These are phyloP conservation scores for Ceratobasidium sp. DNA, from an alignment of 1,284 basidiomycete genomes.

Conservation along the genomic window DNA sequence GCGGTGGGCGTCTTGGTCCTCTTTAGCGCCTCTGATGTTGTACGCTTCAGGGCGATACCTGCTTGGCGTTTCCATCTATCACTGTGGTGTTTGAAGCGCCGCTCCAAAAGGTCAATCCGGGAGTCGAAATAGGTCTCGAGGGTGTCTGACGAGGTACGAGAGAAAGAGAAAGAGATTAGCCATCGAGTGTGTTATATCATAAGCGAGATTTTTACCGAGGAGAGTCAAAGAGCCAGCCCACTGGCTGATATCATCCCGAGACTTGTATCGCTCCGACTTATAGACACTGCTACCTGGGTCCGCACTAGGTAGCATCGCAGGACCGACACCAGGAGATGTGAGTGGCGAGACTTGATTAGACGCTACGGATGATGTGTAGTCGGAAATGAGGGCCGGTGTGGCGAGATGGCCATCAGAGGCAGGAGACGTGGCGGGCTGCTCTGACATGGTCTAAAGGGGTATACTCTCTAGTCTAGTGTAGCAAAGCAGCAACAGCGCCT, in stretches of 20 bases:
- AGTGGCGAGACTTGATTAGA: slow-evolving; percentile 29
- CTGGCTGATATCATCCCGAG: slow-evolving; percentile 32
- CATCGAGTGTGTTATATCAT: slow-evolving; percentile 35
- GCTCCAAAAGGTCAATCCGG: slow-evolving; percentile 87
- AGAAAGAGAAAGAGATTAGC: not conserved
- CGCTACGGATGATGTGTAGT: not conserved
- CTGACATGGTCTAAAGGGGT: slow-evolving; percentile 4
- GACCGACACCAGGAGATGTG: not conserved
- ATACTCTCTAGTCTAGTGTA: not conserved
- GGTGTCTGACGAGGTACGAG: slow-evolving; percentile 64
- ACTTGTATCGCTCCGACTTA: slow-evolving; percentile 10
- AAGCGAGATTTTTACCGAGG: slow-evolving; percentile 60
- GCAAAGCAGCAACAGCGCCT: not conserved
- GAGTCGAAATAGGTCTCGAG: slow-evolving; percentile 92
- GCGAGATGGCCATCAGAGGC: slow-evolving; percentile 18
- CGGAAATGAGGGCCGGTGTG: slow-evolving; percentile 18
- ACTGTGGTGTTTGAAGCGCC: slow-evolving; percentile 85
- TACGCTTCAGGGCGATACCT: slow-evolving; percentile 64
- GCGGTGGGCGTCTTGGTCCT: slow-evolving; percentile 75
- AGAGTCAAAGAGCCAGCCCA: slow-evolving; percentile 73
- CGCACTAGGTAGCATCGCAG: slow-evolving; percentile 15
- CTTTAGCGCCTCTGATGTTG: slow-evolving; percentile 45
- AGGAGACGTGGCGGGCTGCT: slow-evolving; percentile 14
- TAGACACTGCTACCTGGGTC: slow-evolving; percentile 5
- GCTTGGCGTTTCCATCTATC: slow-evolving; percentile 83